Evolutionary conservation across 306 rosid species (phyloP).

Genomic region (Dicorynia guianensis): DNA sequence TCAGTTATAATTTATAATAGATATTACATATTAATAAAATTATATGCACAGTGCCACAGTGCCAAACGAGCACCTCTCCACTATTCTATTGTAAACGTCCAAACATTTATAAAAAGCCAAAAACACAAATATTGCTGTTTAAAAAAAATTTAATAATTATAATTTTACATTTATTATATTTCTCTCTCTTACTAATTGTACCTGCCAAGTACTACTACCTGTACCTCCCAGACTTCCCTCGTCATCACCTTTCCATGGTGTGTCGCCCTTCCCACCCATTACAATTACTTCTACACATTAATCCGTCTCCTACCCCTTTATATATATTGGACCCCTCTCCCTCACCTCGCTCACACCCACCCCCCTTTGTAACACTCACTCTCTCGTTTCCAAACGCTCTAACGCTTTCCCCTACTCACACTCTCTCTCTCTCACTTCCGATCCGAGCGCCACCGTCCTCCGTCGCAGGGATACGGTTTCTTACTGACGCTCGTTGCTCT

Average conservation of each 20-base stretch:
- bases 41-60: too few relatives aligned
- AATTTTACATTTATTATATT: not conserved
- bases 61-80: too few relatives aligned
- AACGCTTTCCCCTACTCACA: not conserved
- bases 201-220: conserved; percentile 77
- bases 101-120: too few relatives aligned
- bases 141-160: too few relatives aligned
- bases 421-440: not conserved
- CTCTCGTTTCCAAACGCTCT: conserved; percentile 23
- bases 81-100: too few relatives aligned
- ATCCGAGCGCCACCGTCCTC: not conserved
- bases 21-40: too few relatives aligned
- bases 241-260: conserved; percentile 72
- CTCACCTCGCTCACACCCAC: conserved; percentile 28
- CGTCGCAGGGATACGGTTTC: too few relatives aligned
- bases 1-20: too few relatives aligned
- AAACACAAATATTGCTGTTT: too few relatives aligned
- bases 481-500: too few relatives aligned
- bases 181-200: conserved; percentile 45
- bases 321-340: conserved; percentile 30
- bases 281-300: not conserved
- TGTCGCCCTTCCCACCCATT: conserved; percentile 8
- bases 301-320: conserved; percentile 17
- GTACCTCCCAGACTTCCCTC: conserved; percentile 66
- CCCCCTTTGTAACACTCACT: conserved; percentile 30